phyloP scores from a whole-genome alignment of 345 rosid genomes.

The Eucalyptus camaldulensis region DNA sequence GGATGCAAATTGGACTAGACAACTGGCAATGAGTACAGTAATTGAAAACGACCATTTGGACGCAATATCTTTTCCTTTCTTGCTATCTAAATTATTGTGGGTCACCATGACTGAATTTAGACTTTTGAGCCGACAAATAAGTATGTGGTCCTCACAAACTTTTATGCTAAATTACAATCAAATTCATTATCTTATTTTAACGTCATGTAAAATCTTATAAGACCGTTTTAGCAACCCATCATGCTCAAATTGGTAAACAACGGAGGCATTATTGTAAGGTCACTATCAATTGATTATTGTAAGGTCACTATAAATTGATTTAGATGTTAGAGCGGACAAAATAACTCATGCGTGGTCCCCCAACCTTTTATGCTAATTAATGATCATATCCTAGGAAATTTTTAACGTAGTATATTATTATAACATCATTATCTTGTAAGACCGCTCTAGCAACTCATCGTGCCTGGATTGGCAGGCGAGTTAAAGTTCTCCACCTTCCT shows the following conservation, averaged over 20 bases:
- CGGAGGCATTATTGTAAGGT: background rate
- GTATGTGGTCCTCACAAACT: too few relatives aligned
- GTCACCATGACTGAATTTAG: background rate
- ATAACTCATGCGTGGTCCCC: background rate
- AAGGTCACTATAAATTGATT: background rate
- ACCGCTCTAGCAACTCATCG: background rate
- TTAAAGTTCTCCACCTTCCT: background rate
- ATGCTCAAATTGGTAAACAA: too few relatives aligned
- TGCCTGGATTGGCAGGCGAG: background rate
- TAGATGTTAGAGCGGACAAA: background rate
- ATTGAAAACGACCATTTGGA: background rate
- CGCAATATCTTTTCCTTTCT: background rate
- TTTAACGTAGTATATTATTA: background rate
- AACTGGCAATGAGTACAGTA: background rate
- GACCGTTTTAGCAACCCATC: background rate
- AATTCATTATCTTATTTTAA: too few relatives aligned
- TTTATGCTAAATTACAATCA: background rate
- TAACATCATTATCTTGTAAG: background rate
- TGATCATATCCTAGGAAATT: background rate
- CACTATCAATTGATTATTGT: background rate
- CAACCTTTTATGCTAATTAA: background rate
- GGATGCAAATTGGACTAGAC: background rate
- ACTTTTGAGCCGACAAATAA: background rate
- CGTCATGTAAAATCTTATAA: background rate
- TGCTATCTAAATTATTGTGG: background rate